Conservation (phyloP, 106 monocot genomes). For the Allium fistulosum region DNA sequence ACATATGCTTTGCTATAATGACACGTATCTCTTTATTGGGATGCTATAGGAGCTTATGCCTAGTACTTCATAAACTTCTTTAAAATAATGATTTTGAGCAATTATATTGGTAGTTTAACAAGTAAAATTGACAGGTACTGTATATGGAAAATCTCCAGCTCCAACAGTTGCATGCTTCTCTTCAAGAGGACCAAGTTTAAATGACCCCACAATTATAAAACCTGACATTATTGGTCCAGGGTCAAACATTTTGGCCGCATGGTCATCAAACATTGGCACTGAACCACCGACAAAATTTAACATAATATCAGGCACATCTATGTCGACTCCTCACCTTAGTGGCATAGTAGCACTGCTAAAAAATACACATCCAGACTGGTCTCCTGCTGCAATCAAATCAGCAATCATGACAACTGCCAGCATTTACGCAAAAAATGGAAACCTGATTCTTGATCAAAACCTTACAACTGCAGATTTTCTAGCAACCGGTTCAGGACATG, state of each 20-base stretch:
- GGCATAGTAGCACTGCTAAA: slow-evolving; percentile 12
- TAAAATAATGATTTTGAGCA: no score
- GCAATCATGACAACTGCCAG: slow-evolving; percentile 18
- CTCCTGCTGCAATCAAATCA: slow-evolving; percentile 14
- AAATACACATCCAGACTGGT: slow-evolving; percentile 10
- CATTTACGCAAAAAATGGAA: background rate
- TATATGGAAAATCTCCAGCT: slow-evolving; percentile 5
- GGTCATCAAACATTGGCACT: background rate
- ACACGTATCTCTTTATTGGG: no score
- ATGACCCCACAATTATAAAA: slow-evolving; percentile 22
- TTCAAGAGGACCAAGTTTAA: slow-evolving; percentile 18
- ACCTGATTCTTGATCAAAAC: background rate
- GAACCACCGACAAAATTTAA: background rate
- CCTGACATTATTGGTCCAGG: slow-evolving; percentile 45
- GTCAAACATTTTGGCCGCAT: slow-evolving; percentile 6
- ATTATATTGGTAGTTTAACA: no score
- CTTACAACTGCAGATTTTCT: background rate
- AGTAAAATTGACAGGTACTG: background rate
- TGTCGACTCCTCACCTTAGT: slow-evolving; percentile 19
- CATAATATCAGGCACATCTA: slow-evolving; percentile 14
- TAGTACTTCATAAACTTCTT: no score
- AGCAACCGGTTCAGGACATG: slow-evolving; percentile 7
- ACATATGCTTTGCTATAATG: no score
- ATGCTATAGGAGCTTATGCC: no score
- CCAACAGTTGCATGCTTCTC: slow-evolving; percentile 27